Conservation (phyloP, 768 basidiomycete species). For the Tylopilus plumbeoviolaceoides region DNA sequence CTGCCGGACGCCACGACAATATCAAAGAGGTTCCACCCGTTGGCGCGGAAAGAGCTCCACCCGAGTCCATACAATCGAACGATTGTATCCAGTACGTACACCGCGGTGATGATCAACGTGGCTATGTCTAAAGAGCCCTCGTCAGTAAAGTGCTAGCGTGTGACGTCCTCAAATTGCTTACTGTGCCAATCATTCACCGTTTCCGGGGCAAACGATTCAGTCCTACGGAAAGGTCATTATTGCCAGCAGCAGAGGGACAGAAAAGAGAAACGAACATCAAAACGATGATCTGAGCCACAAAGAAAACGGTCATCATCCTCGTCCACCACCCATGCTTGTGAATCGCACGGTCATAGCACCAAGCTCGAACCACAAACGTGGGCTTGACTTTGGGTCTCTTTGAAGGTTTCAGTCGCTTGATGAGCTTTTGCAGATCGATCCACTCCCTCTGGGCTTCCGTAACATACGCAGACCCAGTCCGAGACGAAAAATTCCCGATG, state of each 20-base stretch:
- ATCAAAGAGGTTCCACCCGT: constrained; percentile 95
- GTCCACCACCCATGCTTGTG: constrained; percentile 95
- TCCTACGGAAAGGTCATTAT: constrained; percentile 44
- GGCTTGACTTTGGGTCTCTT: constrained; percentile 71
- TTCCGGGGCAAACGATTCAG: constrained; percentile 63
- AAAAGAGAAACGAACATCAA: constrained; percentile 60
- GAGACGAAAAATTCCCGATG: constrained; percentile 86
- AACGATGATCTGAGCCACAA: constrained; percentile 74
- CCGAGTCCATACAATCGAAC: constrained; percentile 85
- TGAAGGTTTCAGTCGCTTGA: constrained; percentile 82
- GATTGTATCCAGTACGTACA: constrained; percentile 73
- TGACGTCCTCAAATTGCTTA: constrained; percentile 31
- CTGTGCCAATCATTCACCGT: constrained; percentile 56
- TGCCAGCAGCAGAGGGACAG: neutral
- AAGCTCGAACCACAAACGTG: constrained; percentile 50
- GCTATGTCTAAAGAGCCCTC: constrained; percentile 52
- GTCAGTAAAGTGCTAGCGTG: constrained; percentile 9
- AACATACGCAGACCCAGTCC: constrained; percentile 81
- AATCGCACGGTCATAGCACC: constrained; percentile 92
- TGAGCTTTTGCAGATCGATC: constrained; percentile 88
- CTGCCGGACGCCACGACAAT: constrained; percentile 75
- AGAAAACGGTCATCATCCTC: constrained; percentile 70
- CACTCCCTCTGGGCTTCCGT: constrained; percentile 88
- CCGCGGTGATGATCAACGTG: constrained; percentile 66
- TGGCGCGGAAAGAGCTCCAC: constrained; percentile 75